A percentile compares a stretch with the other conserved stretches of the same genome.
Conservation (phyloP, 129 eudicot genomes). For the Glebionis coronaria region DNA sequence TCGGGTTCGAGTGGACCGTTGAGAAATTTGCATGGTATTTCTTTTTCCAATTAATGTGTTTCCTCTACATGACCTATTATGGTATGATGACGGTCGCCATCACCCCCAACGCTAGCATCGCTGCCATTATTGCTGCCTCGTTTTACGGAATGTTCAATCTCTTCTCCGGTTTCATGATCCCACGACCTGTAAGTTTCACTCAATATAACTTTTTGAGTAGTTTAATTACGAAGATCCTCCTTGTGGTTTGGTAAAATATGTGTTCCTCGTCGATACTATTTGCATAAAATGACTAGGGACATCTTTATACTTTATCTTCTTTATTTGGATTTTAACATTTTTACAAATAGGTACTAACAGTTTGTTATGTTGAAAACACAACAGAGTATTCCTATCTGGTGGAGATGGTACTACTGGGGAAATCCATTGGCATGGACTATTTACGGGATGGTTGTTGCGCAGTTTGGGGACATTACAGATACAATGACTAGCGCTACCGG, state of each 20-base stretch:
- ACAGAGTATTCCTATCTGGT: constrained; percentile 50
- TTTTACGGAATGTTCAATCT: constrained; percentile 40
- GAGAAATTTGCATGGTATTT: constrained; percentile 40
- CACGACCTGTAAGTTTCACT: constrained; percentile 42
- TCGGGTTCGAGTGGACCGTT: constrained; percentile 46
- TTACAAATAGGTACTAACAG: no score
- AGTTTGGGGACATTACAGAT: constrained; percentile 30
- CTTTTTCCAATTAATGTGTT: constrained; percentile 39
- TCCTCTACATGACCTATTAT: constrained; percentile 43
- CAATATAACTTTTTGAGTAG: no score
- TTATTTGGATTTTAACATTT: no score
- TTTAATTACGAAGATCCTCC: no score
- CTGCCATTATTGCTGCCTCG: constrained; percentile 40
- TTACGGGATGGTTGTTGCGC: constrained; percentile 44
- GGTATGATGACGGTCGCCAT: constrained; percentile 51
- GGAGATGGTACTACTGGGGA: constrained; percentile 51
- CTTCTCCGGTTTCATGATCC: constrained; percentile 43
- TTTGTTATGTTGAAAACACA: background rate
- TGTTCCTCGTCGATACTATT: no score
- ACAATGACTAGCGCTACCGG: background rate
- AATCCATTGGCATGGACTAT: constrained; percentile 50
- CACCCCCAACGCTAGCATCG: constrained; percentile 44
- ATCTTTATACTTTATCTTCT: no score
- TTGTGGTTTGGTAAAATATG: no score
- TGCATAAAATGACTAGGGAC: no score